Evolutionary conservation across 2,329 filamentous ascomycete species (phyloP).

Genomic region (Neofusicoccum umdonicola): DNA sequence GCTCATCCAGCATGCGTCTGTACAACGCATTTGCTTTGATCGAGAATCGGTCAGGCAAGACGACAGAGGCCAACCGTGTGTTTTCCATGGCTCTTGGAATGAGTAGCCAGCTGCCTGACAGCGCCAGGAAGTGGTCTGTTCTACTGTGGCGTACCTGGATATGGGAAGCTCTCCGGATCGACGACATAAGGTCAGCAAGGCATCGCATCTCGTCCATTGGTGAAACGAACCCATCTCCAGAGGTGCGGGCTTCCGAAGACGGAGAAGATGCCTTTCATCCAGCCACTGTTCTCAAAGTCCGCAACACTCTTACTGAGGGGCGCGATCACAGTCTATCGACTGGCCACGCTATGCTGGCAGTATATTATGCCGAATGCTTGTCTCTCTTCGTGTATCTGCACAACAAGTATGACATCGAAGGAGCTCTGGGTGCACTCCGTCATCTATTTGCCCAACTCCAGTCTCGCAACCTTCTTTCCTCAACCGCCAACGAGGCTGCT

Average conservation of each 20-base stretch:
- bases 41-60: slow-evolving; percentile 60
- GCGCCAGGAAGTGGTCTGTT: slow-evolving; percentile 37
- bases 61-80: slow-evolving; percentile 60
- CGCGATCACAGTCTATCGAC: slow-evolving; percentile 58
- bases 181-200: slow-evolving; percentile 33
- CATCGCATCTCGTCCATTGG: slow-evolving; percentile 33
- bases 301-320: slow-evolving; percentile 47
- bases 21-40: slow-evolving; percentile 79
- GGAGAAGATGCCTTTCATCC: slow-evolving; percentile 9
- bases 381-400: slow-evolving; percentile 68
- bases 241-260: not conserved
- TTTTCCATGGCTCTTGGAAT: slow-evolving; percentile 66
- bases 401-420: slow-evolving; percentile 30
- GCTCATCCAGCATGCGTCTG: slow-evolving; percentile 61
- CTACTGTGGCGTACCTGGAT: slow-evolving; percentile 62
- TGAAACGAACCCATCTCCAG: slow-evolving; percentile 19
- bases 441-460: slow-evolving; percentile 26
- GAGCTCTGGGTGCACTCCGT: slow-evolving; percentile 39
- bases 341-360: slow-evolving; percentile 42
- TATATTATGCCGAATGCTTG: slow-evolving; percentile 59
- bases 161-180: slow-evolving; percentile 62
- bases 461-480: slow-evolving; percentile 23
- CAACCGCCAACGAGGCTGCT: slow-evolving; percentile 57
- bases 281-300: slow-evolving; percentile 22
- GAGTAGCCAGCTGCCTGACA: slow-evolving; percentile 41